Evolutionary conservation across 169 alveolate species (phyloP).

Genomic region (Eimeria brunetti): DNA sequence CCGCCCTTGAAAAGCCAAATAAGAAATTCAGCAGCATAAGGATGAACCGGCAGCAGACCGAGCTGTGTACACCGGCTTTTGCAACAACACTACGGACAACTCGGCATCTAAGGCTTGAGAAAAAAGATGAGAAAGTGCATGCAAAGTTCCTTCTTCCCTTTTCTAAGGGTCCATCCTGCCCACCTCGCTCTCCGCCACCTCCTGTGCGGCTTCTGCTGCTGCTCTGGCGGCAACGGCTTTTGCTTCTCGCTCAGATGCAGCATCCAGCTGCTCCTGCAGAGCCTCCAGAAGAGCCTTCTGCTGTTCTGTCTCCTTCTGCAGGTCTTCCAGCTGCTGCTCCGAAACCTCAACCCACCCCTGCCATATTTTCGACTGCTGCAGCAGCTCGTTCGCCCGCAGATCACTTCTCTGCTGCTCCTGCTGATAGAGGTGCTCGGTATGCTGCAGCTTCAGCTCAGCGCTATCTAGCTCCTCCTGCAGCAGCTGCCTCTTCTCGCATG

Average conservation of each 20-base stretch:
- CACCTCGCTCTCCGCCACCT: slow-evolving; percentile 48
- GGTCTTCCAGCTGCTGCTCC: slow-evolving; percentile 15
- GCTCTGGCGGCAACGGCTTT: slow-evolving; percentile 35
- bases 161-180: neutral
- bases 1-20: neutral
- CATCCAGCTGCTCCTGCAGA: slow-evolving; percentile 23
- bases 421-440: neutral
- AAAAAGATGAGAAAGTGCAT: neutral
- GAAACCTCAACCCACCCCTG: slow-evolving; percentile 13
- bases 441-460: neutral
- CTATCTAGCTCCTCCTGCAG: slow-evolving; percentile 20
- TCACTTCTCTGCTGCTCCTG: slow-evolving; percentile 11
- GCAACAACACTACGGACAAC: neutral
- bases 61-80: neutral
- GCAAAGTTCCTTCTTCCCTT: neutral
- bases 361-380: neutral
- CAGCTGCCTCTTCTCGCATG: slow-evolving; percentile 14
- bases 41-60: neutral
- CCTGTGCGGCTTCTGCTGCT: slow-evolving; percentile 46
- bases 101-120: neutral
- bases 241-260: slow-evolving; percentile 43
- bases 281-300: slow-evolving; percentile 26
- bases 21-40: neutral
- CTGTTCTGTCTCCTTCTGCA: slow-evolving; percentile 38
- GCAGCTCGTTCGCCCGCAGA: neutral